Base-by-base conservation (phyloP, 2,329 filamentous ascomycete species). In the Eurotiales sp. region DNA sequence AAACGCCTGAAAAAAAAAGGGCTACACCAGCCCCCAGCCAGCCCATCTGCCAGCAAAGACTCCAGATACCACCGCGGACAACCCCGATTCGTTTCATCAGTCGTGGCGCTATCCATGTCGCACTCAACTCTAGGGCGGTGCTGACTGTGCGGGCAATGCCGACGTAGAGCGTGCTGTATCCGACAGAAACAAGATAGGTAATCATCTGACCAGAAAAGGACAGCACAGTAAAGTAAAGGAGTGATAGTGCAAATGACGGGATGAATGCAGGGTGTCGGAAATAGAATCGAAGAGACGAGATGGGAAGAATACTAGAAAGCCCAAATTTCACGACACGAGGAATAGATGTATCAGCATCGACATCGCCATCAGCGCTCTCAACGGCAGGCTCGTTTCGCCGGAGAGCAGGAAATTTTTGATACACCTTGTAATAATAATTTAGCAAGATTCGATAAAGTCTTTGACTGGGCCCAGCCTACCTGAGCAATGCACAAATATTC, bases 1-100 rank as follows among this genome's bases (percentile, higher is more conserved):
- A 56, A 12, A 55, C 57, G 8, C 60, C 58, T 27, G 61, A 46
- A 72, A 72, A 58, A 80, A 80, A 15, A 73, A 63, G 2, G 62
- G 58, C 3, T 76, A 50, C 64, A 0, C 74, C 79, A 0, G 64
- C 70, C 1, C 70, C 71, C 4, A 84, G 68, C 57, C 77, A 83
- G 2, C 72, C 51, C n/a, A 85, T 72, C 61, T 90, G 85, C 80
- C 83, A 87, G 50, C 78, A 83, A 8, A 85, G 62, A 55, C 82
- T 83, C 87, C 87, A 90, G 3, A 90, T 73, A 0, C 86, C 87
- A 0, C 79, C 76, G n/a, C 87, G 73, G 7, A 88, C 72, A 1
- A 77, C 70, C 0, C 83, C 82, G 34, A 85, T 77, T 34, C 66
- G 68, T 2, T 66, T 64, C 62, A 81, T 77, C 4, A 77, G 66